Base-by-base conservation (phyloP, 805 yeast species). In the Wickerhamiella musiphila region DNA sequence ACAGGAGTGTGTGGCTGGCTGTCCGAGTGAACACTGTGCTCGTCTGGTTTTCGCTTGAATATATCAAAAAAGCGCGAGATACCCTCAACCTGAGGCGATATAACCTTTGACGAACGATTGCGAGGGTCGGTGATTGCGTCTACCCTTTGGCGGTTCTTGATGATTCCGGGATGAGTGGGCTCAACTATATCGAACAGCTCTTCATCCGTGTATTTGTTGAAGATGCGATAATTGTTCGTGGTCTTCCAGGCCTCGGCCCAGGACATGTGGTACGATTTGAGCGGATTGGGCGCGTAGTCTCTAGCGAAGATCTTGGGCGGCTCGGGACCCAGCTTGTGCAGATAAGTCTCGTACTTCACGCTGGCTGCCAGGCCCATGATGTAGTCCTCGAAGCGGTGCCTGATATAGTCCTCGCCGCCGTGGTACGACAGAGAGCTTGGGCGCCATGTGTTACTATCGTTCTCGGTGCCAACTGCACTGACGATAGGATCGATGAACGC, bases 311-410 rank as follows among this genome's bases (percentile, higher is more conserved):
- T 43, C 43, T 38, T 41, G 29, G 56, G 56, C 17, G 56, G 43
- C 12, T 61, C 61, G 4, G 60, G 53, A 6, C 47, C 47, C 9
- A 54, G 57, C 32, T 56, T 58, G 32, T 44, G 47, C 8, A 66
- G 43, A 45, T 74, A 81, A 31, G 64, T 70, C 41, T 66, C 66
- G 44, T 73, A 78, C 51, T 92, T 77, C 15, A 68, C 71, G 17
- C 78, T 64, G 0, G 93, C 62, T 16, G 86, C 51, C 40, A 90
- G 51, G 8, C 92, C 81, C 36, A 77, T 65, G 17, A 84, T 54
- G 48, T 90, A 90, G 46, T 84, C 95, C 48, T 90, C 98, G 53
- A 86, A 84, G 45, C 73, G 82, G 55, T 72, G 66, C 32, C 96
- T 58, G 20, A 90, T 73, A 47, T 74, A 81, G 53, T 90, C 98